phyloP scores from a whole-genome alignment of 1,284 basidiomycete genomes.

The Puccinia novopanici region DNA sequence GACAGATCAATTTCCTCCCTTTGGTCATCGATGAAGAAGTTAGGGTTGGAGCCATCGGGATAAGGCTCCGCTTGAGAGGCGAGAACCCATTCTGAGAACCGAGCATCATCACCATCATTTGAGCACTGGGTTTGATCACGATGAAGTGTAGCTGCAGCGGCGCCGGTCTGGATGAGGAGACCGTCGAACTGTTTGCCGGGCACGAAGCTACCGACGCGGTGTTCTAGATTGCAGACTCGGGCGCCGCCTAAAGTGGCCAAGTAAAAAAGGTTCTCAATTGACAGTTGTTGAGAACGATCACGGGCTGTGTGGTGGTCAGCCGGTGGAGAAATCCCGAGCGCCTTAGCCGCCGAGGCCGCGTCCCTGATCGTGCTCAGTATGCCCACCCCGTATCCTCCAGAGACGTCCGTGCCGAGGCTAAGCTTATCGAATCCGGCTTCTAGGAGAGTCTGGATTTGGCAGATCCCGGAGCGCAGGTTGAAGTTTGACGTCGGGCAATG shows the following conservation, averaged over 20 bases:
- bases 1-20: slow-evolving; percentile 62
- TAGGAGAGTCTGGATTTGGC: slow-evolving; percentile 74
- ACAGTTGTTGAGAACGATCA: slow-evolving; percentile 64
- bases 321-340: slow-evolving; percentile 63
- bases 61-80: slow-evolving; percentile 15
- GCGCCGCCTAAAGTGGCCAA: slow-evolving; percentile 92
- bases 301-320: slow-evolving; percentile 51
- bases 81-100: slow-evolving; percentile 18
- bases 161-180: slow-evolving; percentile 68
- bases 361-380: slow-evolving; percentile 80
- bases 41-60: slow-evolving; percentile 14
- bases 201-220: slow-evolving; percentile 75
- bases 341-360: slow-evolving; percentile 79
- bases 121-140: slow-evolving; percentile 51
- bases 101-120: slow-evolving; percentile 55
- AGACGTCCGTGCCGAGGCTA: slow-evolving; percentile 85
- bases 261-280: slow-evolving; percentile 76
- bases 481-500: slow-evolving; percentile 90
- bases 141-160: slow-evolving; percentile 68
- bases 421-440: slow-evolving; percentile 81
- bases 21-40: slow-evolving; percentile 53
- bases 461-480: slow-evolving; percentile 80
- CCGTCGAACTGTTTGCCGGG: slow-evolving; percentile 89
- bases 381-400: slow-evolving; percentile 81
- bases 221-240: slow-evolving; percentile 72